Evolutionary conservation across 164 flowering plant species (phyloP), one percentile per base, ranked within the genome.

Genomic region (Nymphaea colorata): DNA sequence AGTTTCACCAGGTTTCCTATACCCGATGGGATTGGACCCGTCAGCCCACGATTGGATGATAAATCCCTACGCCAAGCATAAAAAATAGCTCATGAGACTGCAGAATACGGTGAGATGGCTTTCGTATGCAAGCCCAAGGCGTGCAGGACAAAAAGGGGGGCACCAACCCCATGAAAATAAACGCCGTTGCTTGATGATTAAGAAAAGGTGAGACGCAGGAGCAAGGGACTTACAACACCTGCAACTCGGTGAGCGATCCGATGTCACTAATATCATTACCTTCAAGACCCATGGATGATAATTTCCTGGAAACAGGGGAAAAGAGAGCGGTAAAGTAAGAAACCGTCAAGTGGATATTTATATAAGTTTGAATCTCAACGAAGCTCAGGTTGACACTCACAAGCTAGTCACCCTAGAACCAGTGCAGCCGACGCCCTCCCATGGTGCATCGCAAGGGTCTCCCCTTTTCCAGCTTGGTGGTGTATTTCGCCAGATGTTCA

Each of bases 401-500:
- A 91, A 51, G 66, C 84, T 76, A 17, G 86, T 84, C 59, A 94
- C 85, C 72, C 93, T 84, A 14, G 90, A 79, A 73, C 67, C 70
- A 67, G 64, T 80, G 82, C 98, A 94, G 65, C 79, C 71, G 66
- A 94, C 85, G 70, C 98, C 98, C 44, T 89, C 97, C 98, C 97
- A 91, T 3, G 73, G 74, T 11, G 43, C 59, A 25, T 79, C 88
- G 71, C 98, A 91, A 42, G 98, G 96, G 77, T 91, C 98, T 64
- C 72, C 70, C 2, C 94, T 83, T 6, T 66, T 68, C 98, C 98
- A 91, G 71, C 84, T 88, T 15, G 97, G 97, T 12, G 98, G 98
- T 44, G 82, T 79, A 70, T 84, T 83, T 68, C 81, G 55, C 96
- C 93, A 89, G 25, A 69, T 62, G 51, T 72, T 74, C 76, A 78